Base-by-base conservation (phyloP, 768 basidiomycete species). In the Rhizopogon vesiculosus region DNA sequence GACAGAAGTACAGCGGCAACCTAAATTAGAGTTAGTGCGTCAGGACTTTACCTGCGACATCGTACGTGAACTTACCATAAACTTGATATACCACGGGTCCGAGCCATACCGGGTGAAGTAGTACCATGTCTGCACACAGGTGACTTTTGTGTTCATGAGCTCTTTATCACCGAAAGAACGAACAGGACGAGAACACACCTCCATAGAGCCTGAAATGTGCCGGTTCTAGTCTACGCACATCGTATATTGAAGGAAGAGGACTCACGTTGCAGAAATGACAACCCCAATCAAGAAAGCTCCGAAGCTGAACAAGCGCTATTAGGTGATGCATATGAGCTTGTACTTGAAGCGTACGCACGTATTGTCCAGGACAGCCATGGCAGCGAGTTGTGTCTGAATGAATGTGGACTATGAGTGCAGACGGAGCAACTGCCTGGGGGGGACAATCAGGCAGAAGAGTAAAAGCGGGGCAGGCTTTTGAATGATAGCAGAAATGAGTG, bases 211-310 rank as follows among this genome's bases (percentile, higher is more conserved):
- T 84, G 31, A 61, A 19, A 35, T 13, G 31, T 8, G 31, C 22
- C 6, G 19, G 18, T 35, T 48, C 1, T 1, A 0, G 1, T 38
- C 35, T 49, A 5, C 15, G 19, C 8, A 16, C 15, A 8, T 38
- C 0, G 15, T 3, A 43, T 16, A 57, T 40, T 22, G 6, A 22
- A 31, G 4, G 54, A 25, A 45, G 48, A n/a, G n/a, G 12, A 72
- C 80, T 66, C 56, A 83, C 83, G 64, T 60, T 15, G 74, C 77
- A 12, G 82, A 78, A 16, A 78, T 45, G 12, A 83, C 64, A 18
- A 80, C 71, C 3, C 82, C 83, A 29, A 83, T 66, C 44, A 78
- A 74, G 33, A 77, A 73, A 41, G 79, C 78, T 19, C 83, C 83
- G 38, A 79, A 59, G 25, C 80, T 83, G 44, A 19, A 50, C 18